Percentiles rank a stretch among this genome's conserved stretches.
Evolutionary conservation across 768 basidiomycete species (phyloP).

Genomic region (Glaciozyma antarctica): DNA sequence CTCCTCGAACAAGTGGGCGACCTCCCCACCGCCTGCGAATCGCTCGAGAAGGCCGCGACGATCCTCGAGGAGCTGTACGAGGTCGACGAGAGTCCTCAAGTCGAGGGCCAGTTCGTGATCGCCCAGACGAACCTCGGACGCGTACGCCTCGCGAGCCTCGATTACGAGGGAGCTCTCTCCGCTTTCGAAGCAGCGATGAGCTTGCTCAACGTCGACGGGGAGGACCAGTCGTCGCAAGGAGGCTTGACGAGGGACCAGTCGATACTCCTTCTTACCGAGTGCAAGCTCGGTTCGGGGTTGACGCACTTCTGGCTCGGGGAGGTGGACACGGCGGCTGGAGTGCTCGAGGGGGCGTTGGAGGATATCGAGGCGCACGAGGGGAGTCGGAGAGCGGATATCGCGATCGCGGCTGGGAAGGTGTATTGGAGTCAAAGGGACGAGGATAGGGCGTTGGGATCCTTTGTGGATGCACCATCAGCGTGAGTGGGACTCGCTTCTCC

Average conservation of each 20-base stretch:
- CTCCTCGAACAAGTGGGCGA: constrained; percentile 77
- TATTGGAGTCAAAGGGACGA: constrained; percentile 24
- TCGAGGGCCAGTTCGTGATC: constrained; percentile 69
- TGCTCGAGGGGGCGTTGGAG: constrained; percentile 59
- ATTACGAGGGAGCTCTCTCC: constrained; percentile 55
- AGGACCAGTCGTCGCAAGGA: constrained; percentile 34
- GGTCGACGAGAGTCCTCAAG: constrained; percentile 63
- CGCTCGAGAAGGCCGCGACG: constrained; percentile 54
- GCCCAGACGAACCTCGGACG: constrained; percentile 76
- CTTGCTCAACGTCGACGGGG: constrained; percentile 47
- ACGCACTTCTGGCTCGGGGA: constrained; percentile 59
- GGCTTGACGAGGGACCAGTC: constrained; percentile 9
- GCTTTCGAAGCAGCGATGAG: constrained; percentile 65
- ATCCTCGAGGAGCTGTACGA: constrained; percentile 84
- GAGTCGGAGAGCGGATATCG: constrained; percentile 17
- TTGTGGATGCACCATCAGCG: constrained; percentile 27
- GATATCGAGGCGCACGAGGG: constrained; percentile 37
- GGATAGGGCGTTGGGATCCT: constrained; percentile 5
- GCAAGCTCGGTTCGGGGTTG: constrained; percentile 56
- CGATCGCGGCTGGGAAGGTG: neutral
- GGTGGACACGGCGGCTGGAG: constrained; percentile 53
- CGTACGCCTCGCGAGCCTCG: constrained; percentile 52
- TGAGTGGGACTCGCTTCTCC: neutral
- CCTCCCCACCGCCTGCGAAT: constrained; percentile 50
- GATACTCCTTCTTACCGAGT: constrained; percentile 35